Conservation (phyloP, 2,329 filamentous ascomycete species). For the Aspergillus ustus region DNA sequence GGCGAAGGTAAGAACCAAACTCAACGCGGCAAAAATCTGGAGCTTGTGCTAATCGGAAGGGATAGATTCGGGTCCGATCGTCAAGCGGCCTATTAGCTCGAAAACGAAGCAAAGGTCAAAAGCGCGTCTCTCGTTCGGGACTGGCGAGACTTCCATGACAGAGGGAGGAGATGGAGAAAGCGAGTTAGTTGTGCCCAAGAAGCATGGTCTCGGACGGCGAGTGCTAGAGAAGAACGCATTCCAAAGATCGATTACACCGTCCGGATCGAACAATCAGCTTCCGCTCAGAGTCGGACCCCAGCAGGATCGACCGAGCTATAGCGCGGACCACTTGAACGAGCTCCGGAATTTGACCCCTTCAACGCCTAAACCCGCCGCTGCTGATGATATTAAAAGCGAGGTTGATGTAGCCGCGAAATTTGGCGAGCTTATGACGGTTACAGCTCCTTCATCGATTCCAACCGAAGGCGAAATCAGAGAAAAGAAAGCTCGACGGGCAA, state of each 20-base stretch:
- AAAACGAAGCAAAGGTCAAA: constrained; percentile 73
- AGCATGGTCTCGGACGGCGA: constrained; percentile 63
- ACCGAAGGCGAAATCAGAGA: constrained; percentile 85
- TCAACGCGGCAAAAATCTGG: neutral
- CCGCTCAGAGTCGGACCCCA: constrained; percentile 65
- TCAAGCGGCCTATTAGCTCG: constrained; percentile 56
- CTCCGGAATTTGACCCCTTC: constrained; percentile 84
- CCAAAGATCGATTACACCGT: constrained; percentile 57
- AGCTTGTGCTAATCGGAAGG: constrained; percentile 28
- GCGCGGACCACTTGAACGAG: constrained; percentile 82
- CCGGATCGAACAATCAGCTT: constrained; percentile 55
- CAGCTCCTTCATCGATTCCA: constrained; percentile 62
- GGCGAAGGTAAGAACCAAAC: constrained; percentile 47
- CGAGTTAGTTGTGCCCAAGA: constrained; percentile 64
- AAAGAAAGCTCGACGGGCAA: constrained; percentile 86
- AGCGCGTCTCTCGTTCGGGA: constrained; percentile 77
- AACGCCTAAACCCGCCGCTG: constrained; percentile 64
- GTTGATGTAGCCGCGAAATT: constrained; percentile 57
- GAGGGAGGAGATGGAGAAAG: constrained; percentile 59
- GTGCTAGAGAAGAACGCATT: constrained; percentile 70
- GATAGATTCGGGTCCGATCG: constrained; percentile 52
- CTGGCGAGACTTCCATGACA: constrained; percentile 59
- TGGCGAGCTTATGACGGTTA: constrained; percentile 44
- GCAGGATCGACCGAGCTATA: constrained; percentile 78
- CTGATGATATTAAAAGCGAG: constrained; percentile 56